Evolutionary conservation across 306 rosid species (phyloP).

Genomic region (Trichosanthes cucumerina): DNA sequence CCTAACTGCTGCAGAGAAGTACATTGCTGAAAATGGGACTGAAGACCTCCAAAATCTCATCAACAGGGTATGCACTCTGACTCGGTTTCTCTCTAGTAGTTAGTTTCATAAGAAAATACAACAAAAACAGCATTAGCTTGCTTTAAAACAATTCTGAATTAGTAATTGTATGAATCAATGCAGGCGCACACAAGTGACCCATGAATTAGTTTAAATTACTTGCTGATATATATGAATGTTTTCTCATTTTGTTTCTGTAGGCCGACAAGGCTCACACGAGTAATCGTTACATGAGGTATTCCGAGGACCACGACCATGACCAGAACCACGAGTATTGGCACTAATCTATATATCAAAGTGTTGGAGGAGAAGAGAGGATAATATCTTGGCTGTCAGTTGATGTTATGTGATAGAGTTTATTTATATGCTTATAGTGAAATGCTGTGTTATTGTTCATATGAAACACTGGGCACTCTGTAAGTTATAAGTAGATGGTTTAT

Average conservation of each 20-base stretch:
- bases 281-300: slow-evolving; percentile 18
- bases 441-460: background rate
- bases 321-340: slow-evolving; percentile 9
- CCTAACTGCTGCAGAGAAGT: slow-evolving; percentile 79
- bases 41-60: slow-evolving; percentile 58
- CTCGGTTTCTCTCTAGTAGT: background rate
- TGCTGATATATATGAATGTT: background rate
- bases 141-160: background rate
- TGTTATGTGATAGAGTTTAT: background rate
- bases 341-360: background rate
- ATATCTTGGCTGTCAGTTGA: background rate
- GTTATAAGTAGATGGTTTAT: background rate
- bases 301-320: slow-evolving; percentile 17
- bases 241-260: slow-evolving; percentile 30
- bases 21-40: slow-evolving; percentile 71
- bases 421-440: background rate
- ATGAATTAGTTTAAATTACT: background rate
- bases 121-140: background rate
- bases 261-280: slow-evolving; percentile 53
- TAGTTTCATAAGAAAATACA: background rate
- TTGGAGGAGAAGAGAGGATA: background rate
- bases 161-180: background rate
- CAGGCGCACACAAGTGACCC: background rate
- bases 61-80: slow-evolving; percentile 42
- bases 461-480: background rate